Percentiles rank a stretch among this genome's conserved stretches.
Conservation (phyloP, 2,329 filamentous ascomycete genomes). For the Massarina eburnea region DNA sequence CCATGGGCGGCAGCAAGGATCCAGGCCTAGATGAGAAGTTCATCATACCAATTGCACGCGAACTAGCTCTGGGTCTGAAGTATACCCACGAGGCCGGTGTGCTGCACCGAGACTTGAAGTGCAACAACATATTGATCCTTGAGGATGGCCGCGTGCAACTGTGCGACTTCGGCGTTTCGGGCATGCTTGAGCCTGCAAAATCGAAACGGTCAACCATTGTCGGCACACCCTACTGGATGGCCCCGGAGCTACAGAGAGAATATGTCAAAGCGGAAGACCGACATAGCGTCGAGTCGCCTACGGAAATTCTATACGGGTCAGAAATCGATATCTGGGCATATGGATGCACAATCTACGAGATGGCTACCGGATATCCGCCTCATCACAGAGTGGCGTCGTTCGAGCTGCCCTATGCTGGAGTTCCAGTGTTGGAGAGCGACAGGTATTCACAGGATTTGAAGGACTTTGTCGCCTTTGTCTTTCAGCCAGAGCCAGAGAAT, state of each 20-base stretch:
- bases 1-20: conserved; percentile 28
- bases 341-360: conserved; percentile 78
- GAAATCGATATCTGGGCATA: conserved; percentile 80
- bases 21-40: conserved; percentile 59
- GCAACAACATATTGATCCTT: conserved; percentile 77
- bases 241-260: conserved; percentile 64
- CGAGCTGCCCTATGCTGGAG: conserved; percentile 45
- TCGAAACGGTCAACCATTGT: conserved; percentile 81
- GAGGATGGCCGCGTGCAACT: conserved; percentile 77
- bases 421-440: conserved; percentile 71
- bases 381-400: conserved; percentile 53
- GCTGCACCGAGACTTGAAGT: conserved; percentile 67
- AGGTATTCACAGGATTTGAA: conserved; percentile 70
- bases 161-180: conserved; percentile 83
- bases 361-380: conserved; percentile 75
- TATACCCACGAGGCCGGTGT: conserved; percentile 67
- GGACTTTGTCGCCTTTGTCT: conserved; percentile 71
- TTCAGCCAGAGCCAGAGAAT: conserved; percentile 67
- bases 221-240: conserved; percentile 86
- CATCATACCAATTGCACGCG: conserved; percentile 65
- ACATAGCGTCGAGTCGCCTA: conserved; percentile 56
- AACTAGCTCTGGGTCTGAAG: conserved; percentile 62
- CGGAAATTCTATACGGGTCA: conserved; percentile 53
- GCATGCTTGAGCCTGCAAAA: conserved; percentile 69
- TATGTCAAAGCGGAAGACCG: conserved; percentile 58